Percentiles rank a stretch among this genome's conserved stretches.
Conservation (phyloP, 208 protist species). For the Leishmania guyanensis region DNA sequence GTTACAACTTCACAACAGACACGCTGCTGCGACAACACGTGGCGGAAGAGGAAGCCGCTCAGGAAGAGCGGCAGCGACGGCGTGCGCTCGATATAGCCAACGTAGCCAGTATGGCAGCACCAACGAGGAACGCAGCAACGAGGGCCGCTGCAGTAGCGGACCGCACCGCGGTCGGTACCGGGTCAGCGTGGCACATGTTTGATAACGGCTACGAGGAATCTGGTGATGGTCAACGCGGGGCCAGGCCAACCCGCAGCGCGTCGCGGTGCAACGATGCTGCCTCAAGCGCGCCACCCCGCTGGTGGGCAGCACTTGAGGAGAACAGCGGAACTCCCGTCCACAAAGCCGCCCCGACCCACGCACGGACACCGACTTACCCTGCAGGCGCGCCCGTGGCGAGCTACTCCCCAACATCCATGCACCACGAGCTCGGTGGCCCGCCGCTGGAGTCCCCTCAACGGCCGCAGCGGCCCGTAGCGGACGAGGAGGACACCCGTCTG, state of each 20-base stretch:
- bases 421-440: neutral
- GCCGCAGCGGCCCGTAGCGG: neutral
- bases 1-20: conserved; percentile 65
- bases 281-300: neutral
- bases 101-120: neutral
- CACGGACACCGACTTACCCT: neutral
- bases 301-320: neutral
- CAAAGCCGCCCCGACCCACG: neutral
- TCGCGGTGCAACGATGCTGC: neutral
- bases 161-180: neutral
- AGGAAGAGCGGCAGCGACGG: neutral
- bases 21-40: conserved; percentile 31
- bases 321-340: neutral
- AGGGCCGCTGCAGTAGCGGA: neutral
- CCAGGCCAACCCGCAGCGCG: neutral
- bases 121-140: neutral
- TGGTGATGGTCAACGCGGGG: neutral
- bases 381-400: neutral
- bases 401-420: neutral
- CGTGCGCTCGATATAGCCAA: neutral
- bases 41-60: neutral
- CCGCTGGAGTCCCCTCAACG: neutral
- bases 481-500: neutral
- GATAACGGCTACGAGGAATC: neutral
- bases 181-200: neutral